phyloP scores from a whole-genome alignment of 2,329 filamentous ascomycete species.

The Fusarium globosum region DNA sequence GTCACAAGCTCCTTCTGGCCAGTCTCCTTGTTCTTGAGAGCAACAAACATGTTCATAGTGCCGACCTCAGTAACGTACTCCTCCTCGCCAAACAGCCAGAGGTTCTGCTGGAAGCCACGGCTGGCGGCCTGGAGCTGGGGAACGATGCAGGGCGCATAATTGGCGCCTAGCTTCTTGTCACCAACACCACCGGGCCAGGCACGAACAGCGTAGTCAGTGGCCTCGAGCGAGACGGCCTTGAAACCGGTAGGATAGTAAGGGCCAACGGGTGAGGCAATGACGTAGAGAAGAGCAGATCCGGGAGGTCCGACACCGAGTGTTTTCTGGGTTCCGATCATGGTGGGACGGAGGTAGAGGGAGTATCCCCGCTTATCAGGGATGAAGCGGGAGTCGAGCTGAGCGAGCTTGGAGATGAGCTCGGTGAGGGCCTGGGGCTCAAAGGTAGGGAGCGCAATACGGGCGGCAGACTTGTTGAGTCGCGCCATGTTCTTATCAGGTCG shows the following conservation, averaged over 20 bases:
- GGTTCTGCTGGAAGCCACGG: constrained; percentile 95
- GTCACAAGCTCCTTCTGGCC: constrained; percentile 93
- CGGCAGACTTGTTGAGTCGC: constrained; percentile 89
- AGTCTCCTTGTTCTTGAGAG: constrained; percentile 84
- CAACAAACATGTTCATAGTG: constrained; percentile 98
- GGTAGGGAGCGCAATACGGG: constrained; percentile 91
- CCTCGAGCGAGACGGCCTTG: constrained; percentile 95
- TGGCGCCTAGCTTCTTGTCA: constrained; percentile 98
- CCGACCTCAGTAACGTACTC: constrained; percentile 97
- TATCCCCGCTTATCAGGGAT: constrained; percentile 90
- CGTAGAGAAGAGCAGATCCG: constrained; percentile 88
- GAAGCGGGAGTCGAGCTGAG: constrained; percentile 85
- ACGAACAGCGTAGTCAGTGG: constrained; percentile 94
- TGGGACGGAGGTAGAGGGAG: constrained; percentile 94
- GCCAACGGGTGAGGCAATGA: constrained; percentile 95
- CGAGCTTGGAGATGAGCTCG: constrained; percentile 83
- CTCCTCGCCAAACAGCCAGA: constrained; percentile 97
- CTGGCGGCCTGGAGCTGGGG: constrained; percentile 92
- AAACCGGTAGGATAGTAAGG: constrained; percentile 99
- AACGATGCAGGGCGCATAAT: constrained; percentile 99
- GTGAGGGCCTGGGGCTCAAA: constrained; percentile 81
- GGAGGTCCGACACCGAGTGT: constrained; percentile 95
- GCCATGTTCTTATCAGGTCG: constrained; percentile 96
- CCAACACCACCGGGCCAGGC: constrained; percentile 98
- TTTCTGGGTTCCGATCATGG: constrained; percentile 95